Conservation (phyloP, 2,329 filamentous ascomycete species). For the Calcarisporium arbuscula region DNA sequence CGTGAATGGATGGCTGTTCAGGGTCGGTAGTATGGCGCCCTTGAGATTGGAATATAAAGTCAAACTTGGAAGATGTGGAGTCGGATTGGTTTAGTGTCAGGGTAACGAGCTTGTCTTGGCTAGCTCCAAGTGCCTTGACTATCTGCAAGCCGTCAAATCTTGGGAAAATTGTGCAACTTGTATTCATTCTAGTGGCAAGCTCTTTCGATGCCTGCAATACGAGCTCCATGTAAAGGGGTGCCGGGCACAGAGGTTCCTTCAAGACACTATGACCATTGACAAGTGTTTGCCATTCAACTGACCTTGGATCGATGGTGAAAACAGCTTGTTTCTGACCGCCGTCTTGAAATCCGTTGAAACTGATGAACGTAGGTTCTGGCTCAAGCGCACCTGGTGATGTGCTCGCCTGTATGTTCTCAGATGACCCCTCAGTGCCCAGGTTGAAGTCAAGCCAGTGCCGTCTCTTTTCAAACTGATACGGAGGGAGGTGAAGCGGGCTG, state of each 20-base stretch:
- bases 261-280: slow-evolving; percentile 17
- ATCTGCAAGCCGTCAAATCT: too few species aligned
- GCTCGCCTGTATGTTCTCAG: neutral
- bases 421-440: neutral
- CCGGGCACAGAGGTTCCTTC: slow-evolving; percentile 18
- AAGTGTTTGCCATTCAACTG: slow-evolving; percentile 12
- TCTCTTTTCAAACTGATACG: slow-evolving; percentile 22
- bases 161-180: too few species aligned
- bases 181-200: too few species aligned
- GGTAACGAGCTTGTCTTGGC: too few species aligned
- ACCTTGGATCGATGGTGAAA: neutral
- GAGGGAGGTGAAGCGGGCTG: slow-evolving; percentile 14
- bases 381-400: neutral
- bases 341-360: neutral
- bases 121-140: too few species aligned
- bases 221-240: slow-evolving; percentile 21
- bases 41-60: too few species aligned
- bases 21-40: too few species aligned
- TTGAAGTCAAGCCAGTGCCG: slow-evolving; percentile 17
- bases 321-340: neutral
- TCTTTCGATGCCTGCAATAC: neutral
- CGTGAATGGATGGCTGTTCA: too few species aligned
- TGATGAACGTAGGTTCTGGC: too few species aligned
- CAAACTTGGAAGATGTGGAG: too few species aligned
- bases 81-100: too few species aligned